Base-by-base conservation (phyloP, 2,329 filamentous ascomycete species). In the Botrytis elliptica region DNA sequence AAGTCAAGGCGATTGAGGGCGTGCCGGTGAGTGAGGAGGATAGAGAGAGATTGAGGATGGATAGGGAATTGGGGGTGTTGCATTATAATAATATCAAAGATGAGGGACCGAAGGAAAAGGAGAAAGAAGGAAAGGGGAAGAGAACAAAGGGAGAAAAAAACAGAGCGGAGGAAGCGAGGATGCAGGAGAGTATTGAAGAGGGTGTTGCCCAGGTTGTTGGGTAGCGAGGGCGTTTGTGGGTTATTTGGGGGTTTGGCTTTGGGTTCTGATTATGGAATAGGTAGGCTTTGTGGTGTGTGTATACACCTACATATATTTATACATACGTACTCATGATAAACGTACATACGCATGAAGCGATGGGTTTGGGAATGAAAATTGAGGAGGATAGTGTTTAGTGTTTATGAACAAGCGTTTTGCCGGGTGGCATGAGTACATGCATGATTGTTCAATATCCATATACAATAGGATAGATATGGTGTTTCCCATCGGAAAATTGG, bases 1-100 rank as follows among this genome's bases (percentile, higher is more conserved):
- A 85, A 67, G 88, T 94, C 44, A 94, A 94, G 84, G 84, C 85
- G 42, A 86, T 93, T 60, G 92, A 95, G 80, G 92, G 92, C 1
- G 89, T 93, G 22, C 87, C 89, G 4, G 83, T 91, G n/a, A 87
- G 85, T 18, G 86, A 88, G 66, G 83, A 84, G 77, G 89, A 91
- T 76, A 78, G 83, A 55, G 83, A 85, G 75, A 84, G 83, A 69
- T 82, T 91, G 46, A 83, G 83, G 29, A 81, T 80, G 14, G 89
- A 91, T 76, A 83, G 84, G 75, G 87, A 89, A 77, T 77, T 84
- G 73, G 89, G 89, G 2, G 85, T 91, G 33, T 84, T 83, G 64
- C 89, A 91, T 78, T 90, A 86, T 79, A 89, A 89, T 77, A 88
- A 88, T 71, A 82, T 88, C 75, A 85, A 85, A 73, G 87, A 85